phyloP scores from a whole-genome alignment of 352 stramenopile species.

The Blastocystis sp. region DNA sequence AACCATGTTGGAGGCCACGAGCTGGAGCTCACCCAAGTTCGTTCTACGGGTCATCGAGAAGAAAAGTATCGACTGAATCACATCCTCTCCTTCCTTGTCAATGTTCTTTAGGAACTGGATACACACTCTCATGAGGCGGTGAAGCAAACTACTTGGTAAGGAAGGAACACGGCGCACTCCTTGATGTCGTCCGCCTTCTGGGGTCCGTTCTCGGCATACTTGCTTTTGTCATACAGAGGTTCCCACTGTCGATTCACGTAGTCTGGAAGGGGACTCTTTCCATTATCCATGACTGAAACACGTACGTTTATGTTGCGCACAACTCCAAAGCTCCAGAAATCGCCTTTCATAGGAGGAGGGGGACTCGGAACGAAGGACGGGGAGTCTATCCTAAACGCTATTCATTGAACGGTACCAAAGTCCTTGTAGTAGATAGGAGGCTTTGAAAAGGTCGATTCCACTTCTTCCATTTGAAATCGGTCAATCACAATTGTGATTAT shows the following conservation, averaged over 20 bases:
- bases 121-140: conserved; percentile 22
- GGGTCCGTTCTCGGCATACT: conserved; percentile 4
- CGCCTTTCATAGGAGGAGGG: conserved; percentile 22
- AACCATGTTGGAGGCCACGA: background rate
- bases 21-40: background rate
- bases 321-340: conserved; percentile 30
- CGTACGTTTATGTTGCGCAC: background rate
- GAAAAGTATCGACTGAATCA: background rate
- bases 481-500: conserved; percentile 7
- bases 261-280: conserved; percentile 5
- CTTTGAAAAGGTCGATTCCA: conserved; percentile 9
- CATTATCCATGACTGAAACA: background rate
- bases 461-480: background rate
- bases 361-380: background rate
- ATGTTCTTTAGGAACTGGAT: background rate
- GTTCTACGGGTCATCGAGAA: background rate
- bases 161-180: background rate
- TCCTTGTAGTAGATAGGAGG: conserved; percentile 43
- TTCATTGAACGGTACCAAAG: conserved; percentile 12
- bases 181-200: conserved; percentile 1
- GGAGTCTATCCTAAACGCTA: background rate
- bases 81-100: background rate
- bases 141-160: conserved; percentile 8
- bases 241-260: background rate
- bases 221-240: background rate